Conservation (phyloP, 2,329 filamentous ascomycete genomes). For the Akanthomyces lecanii region DNA sequence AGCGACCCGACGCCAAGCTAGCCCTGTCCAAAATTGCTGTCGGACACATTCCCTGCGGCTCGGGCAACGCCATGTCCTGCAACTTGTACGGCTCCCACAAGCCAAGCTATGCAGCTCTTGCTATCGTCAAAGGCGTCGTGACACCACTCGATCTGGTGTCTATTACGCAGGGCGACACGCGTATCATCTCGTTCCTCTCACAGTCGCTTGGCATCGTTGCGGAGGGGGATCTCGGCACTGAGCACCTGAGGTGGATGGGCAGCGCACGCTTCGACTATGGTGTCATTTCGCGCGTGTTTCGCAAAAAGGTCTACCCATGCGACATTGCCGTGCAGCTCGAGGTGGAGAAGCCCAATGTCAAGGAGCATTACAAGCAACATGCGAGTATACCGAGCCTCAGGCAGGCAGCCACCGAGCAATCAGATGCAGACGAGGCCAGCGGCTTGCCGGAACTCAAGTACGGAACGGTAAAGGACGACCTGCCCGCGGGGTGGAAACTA, state of each 20-base stretch:
- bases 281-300: constrained; percentile 70
- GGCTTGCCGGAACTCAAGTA: constrained; percentile 71
- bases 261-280: constrained; percentile 79
- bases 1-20: constrained; percentile 66
- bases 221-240: constrained; percentile 84
- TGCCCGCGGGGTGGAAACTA: constrained; percentile 74
- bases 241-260: constrained; percentile 92
- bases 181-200: constrained; percentile 82
- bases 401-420: constrained; percentile 14
- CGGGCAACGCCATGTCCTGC: constrained; percentile 88
- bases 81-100: constrained; percentile 81
- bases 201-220: constrained; percentile 88
- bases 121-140: constrained; percentile 81
- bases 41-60: constrained; percentile 84
- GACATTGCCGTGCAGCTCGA: constrained; percentile 84
- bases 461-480: constrained; percentile 71
- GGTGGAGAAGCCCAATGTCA: constrained; percentile 70
- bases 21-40: constrained; percentile 77
- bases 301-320: constrained; percentile 78
- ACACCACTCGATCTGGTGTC: constrained; percentile 83
- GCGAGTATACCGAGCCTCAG: constrained; percentile 31
- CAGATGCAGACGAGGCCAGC: constrained; percentile 29
- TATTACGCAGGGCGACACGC: constrained; percentile 72
- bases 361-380: constrained; percentile 62
- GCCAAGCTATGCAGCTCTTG: constrained; percentile 71